These are phyloP conservation scores for Salix dunnii DNA, from an alignment of 345 rosid genomes.

Conservation along the genomic window DNA sequence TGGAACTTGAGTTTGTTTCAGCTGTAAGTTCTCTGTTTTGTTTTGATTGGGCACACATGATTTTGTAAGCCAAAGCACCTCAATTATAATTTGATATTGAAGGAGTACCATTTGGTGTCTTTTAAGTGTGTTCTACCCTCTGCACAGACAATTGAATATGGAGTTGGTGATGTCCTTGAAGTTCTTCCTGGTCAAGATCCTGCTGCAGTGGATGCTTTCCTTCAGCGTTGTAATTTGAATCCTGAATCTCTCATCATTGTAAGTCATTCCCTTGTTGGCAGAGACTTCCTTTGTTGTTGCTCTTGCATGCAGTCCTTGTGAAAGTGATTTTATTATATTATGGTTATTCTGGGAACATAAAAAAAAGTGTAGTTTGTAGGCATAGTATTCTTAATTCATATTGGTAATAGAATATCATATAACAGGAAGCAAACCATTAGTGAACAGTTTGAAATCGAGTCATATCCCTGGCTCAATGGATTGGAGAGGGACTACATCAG, in stretches of 20 bases:
- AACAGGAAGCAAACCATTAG: too few species aligned
- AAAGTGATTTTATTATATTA: neutral
- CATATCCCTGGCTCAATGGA: too few species aligned
- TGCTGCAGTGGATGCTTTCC: slow-evolving; percentile 63
- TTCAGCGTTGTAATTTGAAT: slow-evolving; percentile 67
- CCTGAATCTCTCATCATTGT: slow-evolving; percentile 76
- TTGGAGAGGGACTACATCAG: too few species aligned
- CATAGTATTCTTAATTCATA: neutral
- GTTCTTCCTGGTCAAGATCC: slow-evolving; percentile 73
- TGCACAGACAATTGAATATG: slow-evolving; percentile 49
- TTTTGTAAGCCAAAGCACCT: neutral
- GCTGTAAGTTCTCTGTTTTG: slow-evolving; percentile 43
- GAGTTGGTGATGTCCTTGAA: slow-evolving; percentile 87
- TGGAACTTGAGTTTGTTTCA: slow-evolving; percentile 78
- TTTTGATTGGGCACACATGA: neutral
- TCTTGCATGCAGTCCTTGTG: neutral
- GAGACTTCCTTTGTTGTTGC: neutral
- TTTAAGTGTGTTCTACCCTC: neutral
- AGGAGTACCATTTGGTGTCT: neutral
- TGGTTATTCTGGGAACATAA: too few species aligned
- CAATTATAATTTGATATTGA: neutral
- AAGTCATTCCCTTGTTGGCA: slow-evolving; percentile 15
- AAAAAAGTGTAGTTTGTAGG: neutral
- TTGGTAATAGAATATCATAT: too few species aligned
- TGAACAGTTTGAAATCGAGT: neutral